A percentile compares a stretch with the other conserved stretches of the same genome.
phyloP scores from a whole-genome alignment of 2,329 filamentous ascomycete species.

The Stromatinia cepivora region DNA sequence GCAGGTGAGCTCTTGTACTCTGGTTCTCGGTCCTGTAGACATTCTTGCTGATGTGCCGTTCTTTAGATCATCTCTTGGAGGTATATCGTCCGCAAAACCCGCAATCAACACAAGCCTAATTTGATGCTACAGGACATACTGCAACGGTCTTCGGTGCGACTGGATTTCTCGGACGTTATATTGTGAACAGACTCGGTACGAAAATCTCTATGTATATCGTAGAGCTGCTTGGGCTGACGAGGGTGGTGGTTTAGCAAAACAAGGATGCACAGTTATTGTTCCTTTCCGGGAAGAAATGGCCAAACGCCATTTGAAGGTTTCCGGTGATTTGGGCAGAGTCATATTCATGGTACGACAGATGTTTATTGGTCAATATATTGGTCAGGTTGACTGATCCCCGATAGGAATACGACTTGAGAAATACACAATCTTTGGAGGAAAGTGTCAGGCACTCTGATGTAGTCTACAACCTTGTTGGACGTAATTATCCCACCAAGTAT shows the following conservation, averaged over 20 bases:
- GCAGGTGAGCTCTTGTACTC: slow-evolving; percentile 64
- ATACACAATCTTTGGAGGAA: slow-evolving; percentile 94
- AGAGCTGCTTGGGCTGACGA: slow-evolving; percentile 31
- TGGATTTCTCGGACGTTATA: slow-evolving; percentile 92
- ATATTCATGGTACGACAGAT: slow-evolving; percentile 67
- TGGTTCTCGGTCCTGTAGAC: slow-evolving; percentile 25
- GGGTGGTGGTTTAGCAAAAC: slow-evolving; percentile 61
- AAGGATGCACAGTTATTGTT: slow-evolving; percentile 91
- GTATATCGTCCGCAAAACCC: slow-evolving; percentile 49
- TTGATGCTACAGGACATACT: slow-evolving; percentile 69
- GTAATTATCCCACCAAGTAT: slow-evolving; percentile 94
- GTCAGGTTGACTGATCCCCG: neutral
- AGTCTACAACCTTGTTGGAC: slow-evolving; percentile 93
- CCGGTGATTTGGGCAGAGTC: slow-evolving; percentile 90
- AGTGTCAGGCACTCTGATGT: slow-evolving; percentile 96
- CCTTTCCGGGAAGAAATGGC: slow-evolving; percentile 97
- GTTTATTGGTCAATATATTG: neutral
- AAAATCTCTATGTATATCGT: neutral
- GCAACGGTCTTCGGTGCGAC: slow-evolving; percentile 98
- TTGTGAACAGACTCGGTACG: slow-evolving; percentile 88
- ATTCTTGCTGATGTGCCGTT: slow-evolving; percentile 37
- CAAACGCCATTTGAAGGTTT: slow-evolving; percentile 93
- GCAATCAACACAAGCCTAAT: slow-evolving; percentile 30
- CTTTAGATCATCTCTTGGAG: slow-evolving; percentile 77
- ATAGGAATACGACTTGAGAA: slow-evolving; percentile 90